Evolutionary conservation across 2,329 filamentous ascomycete species (phyloP).

Genomic region (Didymella sp.): DNA sequence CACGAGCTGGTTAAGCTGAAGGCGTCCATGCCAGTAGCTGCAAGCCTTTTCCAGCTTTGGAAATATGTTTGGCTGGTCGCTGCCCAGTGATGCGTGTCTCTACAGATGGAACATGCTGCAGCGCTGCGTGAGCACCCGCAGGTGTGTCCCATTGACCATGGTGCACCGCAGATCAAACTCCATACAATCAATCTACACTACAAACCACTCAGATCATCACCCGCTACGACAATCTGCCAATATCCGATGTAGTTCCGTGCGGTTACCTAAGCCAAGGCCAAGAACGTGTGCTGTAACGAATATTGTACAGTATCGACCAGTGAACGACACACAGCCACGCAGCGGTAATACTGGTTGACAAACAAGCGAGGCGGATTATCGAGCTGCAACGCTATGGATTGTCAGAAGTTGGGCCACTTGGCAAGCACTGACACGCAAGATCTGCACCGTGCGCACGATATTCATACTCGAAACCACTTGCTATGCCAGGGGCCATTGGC

Average conservation of each 20-base stretch:
- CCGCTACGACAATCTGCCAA: neutral
- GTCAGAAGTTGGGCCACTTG: slow-evolving; percentile 26
- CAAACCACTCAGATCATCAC: neutral
- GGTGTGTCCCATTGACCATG: neutral
- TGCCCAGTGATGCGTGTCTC: neutral
- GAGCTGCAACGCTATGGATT: slow-evolving; percentile 7
- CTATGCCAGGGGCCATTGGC: slow-evolving; percentile 19
- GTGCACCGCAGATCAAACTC: slow-evolving; percentile 2
- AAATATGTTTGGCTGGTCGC: neutral
- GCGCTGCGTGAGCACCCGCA: neutral
- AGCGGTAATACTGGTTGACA: neutral
- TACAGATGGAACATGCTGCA: neutral
- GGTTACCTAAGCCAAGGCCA: neutral
- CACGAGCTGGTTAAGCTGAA: neutral
- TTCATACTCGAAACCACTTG: slow-evolving; percentile 35
- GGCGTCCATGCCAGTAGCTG: neutral
- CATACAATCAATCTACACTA: neutral
- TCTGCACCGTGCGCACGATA: slow-evolving; percentile 25
- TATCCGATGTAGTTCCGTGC: neutral
- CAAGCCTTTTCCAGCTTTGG: neutral
- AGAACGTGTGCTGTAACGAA: neutral
- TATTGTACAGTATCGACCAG: neutral
- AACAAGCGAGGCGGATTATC: slow-evolving; percentile 3
- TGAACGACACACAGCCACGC: neutral
- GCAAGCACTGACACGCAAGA: slow-evolving; percentile 30